Conservation (phyloP, 257 asterid genomes). For the Solanum chiquidenum region DNA sequence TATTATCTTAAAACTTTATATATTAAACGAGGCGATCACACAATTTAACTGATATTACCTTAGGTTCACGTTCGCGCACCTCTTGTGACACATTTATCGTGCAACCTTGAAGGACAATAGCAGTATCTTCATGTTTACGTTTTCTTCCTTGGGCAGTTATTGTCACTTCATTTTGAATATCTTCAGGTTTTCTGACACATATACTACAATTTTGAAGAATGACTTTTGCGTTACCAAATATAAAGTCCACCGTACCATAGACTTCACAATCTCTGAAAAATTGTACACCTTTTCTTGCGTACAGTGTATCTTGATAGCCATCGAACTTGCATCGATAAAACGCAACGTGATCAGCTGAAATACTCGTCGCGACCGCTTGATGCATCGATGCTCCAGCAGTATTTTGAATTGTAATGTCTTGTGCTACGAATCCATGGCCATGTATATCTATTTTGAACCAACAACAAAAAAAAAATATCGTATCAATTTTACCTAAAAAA, state of each 20-base stretch:
- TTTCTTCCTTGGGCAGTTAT: neutral
- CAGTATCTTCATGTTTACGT: neutral
- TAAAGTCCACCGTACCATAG: slow-evolving; percentile 8
- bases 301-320: slow-evolving; percentile 9
- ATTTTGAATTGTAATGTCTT: neutral
- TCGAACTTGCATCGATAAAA: neutral
- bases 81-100: neutral
- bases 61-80: neutral
- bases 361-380: slow-evolving; percentile 1
- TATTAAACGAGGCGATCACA: neutral
- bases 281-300: neutral
- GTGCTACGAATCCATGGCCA: neutral
- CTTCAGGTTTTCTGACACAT: neutral
- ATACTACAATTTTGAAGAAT: slow-evolving; percentile 1
- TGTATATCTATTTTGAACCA: neutral
- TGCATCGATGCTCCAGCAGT: neutral
- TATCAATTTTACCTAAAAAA: neutral
- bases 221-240: neutral
- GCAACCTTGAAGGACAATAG: neutral
- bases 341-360: neutral
- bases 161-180: neutral
- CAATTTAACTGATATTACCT: neutral
- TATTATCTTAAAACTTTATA: neutral
- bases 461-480: neutral
- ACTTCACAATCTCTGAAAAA: neutral